phyloP scores from a whole-genome alignment of 1,284 basidiomycete species.

The Puccinia horiana region DNA sequence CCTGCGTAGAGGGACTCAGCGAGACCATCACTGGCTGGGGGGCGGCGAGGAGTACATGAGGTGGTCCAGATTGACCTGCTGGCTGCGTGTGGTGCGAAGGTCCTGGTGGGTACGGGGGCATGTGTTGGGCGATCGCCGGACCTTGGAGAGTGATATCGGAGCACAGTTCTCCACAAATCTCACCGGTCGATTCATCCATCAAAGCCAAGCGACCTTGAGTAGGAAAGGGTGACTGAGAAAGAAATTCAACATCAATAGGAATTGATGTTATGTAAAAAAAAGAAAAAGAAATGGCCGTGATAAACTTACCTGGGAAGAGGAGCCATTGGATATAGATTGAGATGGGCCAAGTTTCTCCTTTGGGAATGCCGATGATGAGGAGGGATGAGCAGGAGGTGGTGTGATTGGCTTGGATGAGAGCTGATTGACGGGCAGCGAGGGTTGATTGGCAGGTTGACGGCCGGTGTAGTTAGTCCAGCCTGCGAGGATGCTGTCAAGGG shows the following conservation, averaged over 20 bases:
- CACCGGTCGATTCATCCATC: conserved; percentile 47
- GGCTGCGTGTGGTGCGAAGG: neutral
- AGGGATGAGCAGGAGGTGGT: conserved; percentile 11
- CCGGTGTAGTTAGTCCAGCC: conserved; percentile 36
- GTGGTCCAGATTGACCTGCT: neutral
- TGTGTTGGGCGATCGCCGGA: neutral
- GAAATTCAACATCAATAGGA: neutral
- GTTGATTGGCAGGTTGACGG: neutral
- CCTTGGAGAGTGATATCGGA: conserved; percentile 22
- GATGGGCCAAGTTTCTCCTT: neutral
- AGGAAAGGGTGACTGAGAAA: neutral
- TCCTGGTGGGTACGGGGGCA: conserved; percentile 26
- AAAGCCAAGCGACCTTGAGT: conserved; percentile 38
- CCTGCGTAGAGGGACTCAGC: neutral
- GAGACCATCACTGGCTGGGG: conserved; percentile 36
- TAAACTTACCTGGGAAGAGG: conserved; percentile 1
- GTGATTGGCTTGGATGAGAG: neutral
- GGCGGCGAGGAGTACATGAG: neutral
- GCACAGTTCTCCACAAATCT: conserved; percentile 40
- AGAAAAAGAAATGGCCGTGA: neutral
- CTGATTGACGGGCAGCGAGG: conserved; percentile 7
- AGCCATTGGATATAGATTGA: conserved; percentile 5
- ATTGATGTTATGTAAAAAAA: neutral
- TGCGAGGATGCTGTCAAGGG: conserved; percentile 36
- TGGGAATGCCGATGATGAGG: neutral